Base-by-base conservation (phyloP, 1,284 basidiomycete genomes). In the Trametes versicolor region DNA sequence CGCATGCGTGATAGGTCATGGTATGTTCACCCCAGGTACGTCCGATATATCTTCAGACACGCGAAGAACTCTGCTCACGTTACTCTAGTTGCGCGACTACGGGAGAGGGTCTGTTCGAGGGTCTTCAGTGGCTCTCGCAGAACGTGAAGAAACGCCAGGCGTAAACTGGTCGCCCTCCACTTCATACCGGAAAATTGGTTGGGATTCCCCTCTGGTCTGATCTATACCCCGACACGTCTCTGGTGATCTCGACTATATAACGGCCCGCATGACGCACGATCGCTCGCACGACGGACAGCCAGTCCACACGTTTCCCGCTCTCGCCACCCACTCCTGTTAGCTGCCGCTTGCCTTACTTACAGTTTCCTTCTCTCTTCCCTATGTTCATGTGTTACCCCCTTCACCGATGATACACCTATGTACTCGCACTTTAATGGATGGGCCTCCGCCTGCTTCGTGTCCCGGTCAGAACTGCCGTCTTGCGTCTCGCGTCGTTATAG, bases 21-120 rank as follows among this genome's bases (percentile, higher is more conserved):
- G 98, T 99, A 98, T 85, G 96, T 98, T 51, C 96, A 98, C 81
- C 97, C 97, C 58, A 97, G 95, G 95, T 96, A 78, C 65, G 90
- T 68, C 39, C 47, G 8, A 53, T 25, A 1, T 47, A 27, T 36
- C 32, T 19, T 2, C 23, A 15, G 12, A 17, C 41, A 43, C 47
- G 21, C 12, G 25, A 23, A 32, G 25, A 19, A 1, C 36, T 10
- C 13, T 29, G 21, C 62, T 69, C 23, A 71, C 25, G 21, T 32
- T 72, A 50, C 32, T 64, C 4, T 68, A 97, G 95, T 80, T 97
- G 95, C 75, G 95, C 95, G n/a, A 96, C 95, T 21, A 96, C 95
- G 21, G 96, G 96, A 43, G 96, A 98, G 78, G 96, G 96, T 65
- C 84, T 98, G 27, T 97, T 97, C 72, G 96, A 98, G 79, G 96